Percentiles rank a stretch among this genome's conserved stretches.
Conservation (phyloP, 176 grass and related monocot genomes). For the Cymbopogon citratus region DNA sequence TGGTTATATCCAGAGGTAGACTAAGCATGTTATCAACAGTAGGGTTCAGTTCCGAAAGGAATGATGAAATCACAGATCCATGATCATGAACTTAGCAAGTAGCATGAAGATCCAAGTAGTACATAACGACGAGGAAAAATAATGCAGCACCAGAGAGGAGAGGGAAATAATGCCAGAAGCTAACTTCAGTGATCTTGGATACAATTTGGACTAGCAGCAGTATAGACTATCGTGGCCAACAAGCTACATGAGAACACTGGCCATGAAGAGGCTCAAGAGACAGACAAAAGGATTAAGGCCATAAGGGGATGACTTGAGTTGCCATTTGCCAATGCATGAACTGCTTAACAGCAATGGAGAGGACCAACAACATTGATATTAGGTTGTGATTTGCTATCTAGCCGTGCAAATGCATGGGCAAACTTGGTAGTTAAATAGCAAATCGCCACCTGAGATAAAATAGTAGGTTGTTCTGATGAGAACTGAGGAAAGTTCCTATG, state of each 20-base stretch:
- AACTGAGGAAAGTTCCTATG: neutral
- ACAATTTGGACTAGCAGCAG: neutral
- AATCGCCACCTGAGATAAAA: conserved; percentile 9
- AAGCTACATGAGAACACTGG: neutral
- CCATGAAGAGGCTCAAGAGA: neutral
- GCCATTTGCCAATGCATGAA: neutral
- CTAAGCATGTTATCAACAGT: neutral
- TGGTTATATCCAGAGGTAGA: neutral
- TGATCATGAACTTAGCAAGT: neutral
- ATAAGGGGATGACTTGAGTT: neutral
- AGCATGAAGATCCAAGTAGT: neutral
- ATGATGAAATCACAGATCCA: neutral
- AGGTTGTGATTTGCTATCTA: neutral
- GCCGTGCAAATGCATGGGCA: neutral
- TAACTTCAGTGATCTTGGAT: neutral
- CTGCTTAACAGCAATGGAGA: neutral
- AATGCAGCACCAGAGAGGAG: neutral
- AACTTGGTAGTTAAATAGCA: neutral
- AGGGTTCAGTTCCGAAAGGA: neutral
- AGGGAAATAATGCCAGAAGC: neutral
- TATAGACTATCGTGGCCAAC: neutral
- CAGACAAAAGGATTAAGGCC: neutral
- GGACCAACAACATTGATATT: neutral
- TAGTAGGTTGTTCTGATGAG: neutral
- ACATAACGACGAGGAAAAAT: neutral